Base-by-base conservation (phyloP, 495 filamentous ascomycete species). In the Trypethelium eluteriae region DNA sequence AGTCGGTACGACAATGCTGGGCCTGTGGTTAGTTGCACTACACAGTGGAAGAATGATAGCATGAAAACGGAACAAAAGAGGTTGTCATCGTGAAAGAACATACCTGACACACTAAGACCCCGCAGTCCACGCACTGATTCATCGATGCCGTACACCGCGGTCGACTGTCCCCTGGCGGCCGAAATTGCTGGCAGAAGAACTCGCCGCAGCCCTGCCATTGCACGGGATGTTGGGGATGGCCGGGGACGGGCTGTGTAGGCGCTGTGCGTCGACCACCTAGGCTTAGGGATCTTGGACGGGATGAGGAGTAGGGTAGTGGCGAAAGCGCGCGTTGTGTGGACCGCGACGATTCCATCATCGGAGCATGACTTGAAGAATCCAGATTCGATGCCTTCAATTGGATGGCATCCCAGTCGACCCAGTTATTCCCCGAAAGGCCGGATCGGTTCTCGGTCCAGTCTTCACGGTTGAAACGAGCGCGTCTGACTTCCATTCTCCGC, bases 161-260 rank as follows among this genome's bases (percentile, higher is more conserved):
- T 3, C 83, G 78, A 39, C 79, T 78, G 69, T 86, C 84, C 4
- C 82, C 81, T 14, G 81, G 68, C 2, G 79, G 75, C 32, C 82
- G 78, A 41, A 78, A 79, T 56, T 77, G 77, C 2, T 82, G 83
- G 64, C 84, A 86, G 67, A 83, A 82, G 70, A 83, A 85, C 2
- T 82, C 80, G 59, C 82, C 82, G 67, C 84, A 86, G 38, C 84
- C 84, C 72, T 82, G 79, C 84, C 84, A 84, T 66, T 78, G 79
- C 16, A 76, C 74, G 14, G 74, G 74, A 67, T 76, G 74, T 7
- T 70, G 68, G 59, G 10, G 78, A 67, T 47, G 77, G 75, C 61
- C 80, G 75, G 71, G 79, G 75, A 71, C 36, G 76, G 69, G 65
- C 68, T 68, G n/a, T 64, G 69, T 12, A 66, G 65, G 41, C 62